A percentile compares a stretch with the other conserved stretches of the same genome.
phyloP scores from a whole-genome alignment of 176 grass and related monocot genomes.

The Hordeum marinum region DNA sequence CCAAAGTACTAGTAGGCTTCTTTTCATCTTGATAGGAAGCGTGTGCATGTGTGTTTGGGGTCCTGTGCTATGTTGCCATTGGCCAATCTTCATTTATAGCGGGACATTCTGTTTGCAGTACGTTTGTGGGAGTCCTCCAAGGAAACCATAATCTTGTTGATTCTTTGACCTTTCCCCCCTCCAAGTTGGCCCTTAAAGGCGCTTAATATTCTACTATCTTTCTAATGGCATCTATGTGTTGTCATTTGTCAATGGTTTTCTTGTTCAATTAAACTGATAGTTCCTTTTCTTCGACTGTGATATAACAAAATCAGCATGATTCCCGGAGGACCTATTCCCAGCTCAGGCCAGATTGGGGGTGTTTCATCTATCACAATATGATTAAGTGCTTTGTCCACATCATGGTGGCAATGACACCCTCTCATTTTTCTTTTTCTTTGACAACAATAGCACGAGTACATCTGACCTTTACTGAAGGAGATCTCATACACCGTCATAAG shows the following conservation, averaged over 20 bases:
- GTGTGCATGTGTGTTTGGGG: slow-evolving; percentile 37
- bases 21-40: slow-evolving; percentile 51
- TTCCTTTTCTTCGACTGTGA: slow-evolving; percentile 29
- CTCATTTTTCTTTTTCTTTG: slow-evolving; percentile 17
- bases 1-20: slow-evolving; percentile 42
- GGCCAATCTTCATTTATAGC: slow-evolving; percentile 55
- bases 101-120: slow-evolving; percentile 27
- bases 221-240: slow-evolving; percentile 31
- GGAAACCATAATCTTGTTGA: slow-evolving; percentile 42
- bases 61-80: slow-evolving; percentile 37
- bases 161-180: slow-evolving; percentile 34
- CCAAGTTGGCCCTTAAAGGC: slow-evolving; percentile 39
- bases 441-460: not conserved
- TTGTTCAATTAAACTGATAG: slow-evolving; percentile 17
- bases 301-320: slow-evolving; percentile 38
- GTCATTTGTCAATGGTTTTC: slow-evolving; percentile 13
- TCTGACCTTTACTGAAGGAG: not conserved
- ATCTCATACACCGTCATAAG: not conserved
- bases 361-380: slow-evolving; percentile 16
- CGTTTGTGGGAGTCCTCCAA: slow-evolving; percentile 28
- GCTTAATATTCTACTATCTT: slow-evolving; percentile 20
- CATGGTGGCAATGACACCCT: slow-evolving; percentile 18
- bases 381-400: slow-evolving; percentile 15
- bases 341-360: slow-evolving; percentile 18
- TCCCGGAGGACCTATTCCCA: slow-evolving; percentile 14